phyloP scores from a whole-genome alignment of 106 monocot species.

The Ottelia alismoides region DNA sequence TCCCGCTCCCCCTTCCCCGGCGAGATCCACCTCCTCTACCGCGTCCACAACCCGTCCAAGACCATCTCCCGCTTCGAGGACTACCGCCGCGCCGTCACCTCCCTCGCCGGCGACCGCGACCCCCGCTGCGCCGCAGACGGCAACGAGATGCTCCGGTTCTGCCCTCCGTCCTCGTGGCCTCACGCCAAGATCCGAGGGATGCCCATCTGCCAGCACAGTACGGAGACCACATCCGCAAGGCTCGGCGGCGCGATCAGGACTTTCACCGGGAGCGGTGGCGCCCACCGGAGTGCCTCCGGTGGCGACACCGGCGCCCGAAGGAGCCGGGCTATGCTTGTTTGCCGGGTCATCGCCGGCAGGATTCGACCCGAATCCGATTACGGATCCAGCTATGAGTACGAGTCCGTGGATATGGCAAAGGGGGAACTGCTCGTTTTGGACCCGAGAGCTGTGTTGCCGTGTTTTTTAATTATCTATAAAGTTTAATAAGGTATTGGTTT shows the following conservation, averaged over 20 bases:
- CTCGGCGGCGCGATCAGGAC: conserved; percentile 19
- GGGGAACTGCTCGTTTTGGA: too few relatives aligned
- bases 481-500: too few relatives aligned
- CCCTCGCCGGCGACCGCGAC: conserved; percentile 3
- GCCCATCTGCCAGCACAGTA: conserved; percentile 6
- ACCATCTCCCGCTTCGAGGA: conserved; percentile 7
- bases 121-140: conserved; percentile 11
- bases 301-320: conserved; percentile 11
- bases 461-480: too few relatives aligned
- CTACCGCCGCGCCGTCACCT: not conserved
- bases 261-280: conserved; percentile 26
- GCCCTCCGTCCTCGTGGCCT: not conserved
- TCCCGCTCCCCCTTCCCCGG: conserved; percentile 12
- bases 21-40: conserved; percentile 6
- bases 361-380: too few relatives aligned
- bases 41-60: conserved; percentile 4
- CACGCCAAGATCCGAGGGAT: not conserved
- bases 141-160: conserved; percentile 12
- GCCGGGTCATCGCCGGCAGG: too few relatives aligned
- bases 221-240: too few relatives aligned
- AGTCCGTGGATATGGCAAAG: too few relatives aligned
- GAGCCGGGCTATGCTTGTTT: conserved; percentile 12
- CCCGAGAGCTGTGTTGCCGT: too few relatives aligned
- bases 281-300: conserved; percentile 29
- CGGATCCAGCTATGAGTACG: too few relatives aligned